Evolutionary conservation across 140 eudicot genomes (phyloP), one percentile per base, ranked within the genome.

Genomic region (Cichorium intybus): DNA sequence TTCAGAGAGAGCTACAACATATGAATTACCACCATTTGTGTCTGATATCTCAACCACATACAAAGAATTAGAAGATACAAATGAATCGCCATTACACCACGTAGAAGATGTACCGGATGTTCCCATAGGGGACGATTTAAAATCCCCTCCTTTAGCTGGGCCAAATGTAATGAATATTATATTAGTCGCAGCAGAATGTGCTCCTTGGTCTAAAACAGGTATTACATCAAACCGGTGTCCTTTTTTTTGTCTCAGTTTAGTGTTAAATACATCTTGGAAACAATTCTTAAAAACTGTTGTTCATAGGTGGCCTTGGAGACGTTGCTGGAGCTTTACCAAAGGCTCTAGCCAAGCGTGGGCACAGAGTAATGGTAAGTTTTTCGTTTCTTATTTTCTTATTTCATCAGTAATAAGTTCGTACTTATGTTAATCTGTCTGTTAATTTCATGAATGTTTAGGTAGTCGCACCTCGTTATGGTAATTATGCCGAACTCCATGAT

Each of bases 301-400:
- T 52, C 55, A 58, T 83, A 92, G 99, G 99, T 80, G 99, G 99
- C 60, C 95, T 94, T 62, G 99, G 97, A 64, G 99, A 94, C 70
- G 99, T 94, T 64, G 99, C 99, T 31, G 99, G 97, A 23, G 95
- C 99, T 34, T 82, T 94, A 74, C 99, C 99, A 26, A 94, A 94
- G 82, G 99, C 99, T 41, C 89, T 89, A 79, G 97, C 99, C 56
- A 83, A 90, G 61, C 91, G 95, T 60, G 99, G 97, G 34, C 97
- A 94, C 75, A 74, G 99, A 66, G 95, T 94, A 76, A 94, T 94
- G 97, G 99, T 89, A 76, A 78, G 15, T 60, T 63, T 17, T 23
- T 7, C n/a, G n/a, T n/a, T n/a, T n/a, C n/a, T n/a, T n/a, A n/a
- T n/a, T 45, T 39, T 74, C 34, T 10, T 45, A 17, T 5, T 15